Conservation (phyloP, 371 early-diverging fungal species). For the Rhizomucor pusillus region DNA sequence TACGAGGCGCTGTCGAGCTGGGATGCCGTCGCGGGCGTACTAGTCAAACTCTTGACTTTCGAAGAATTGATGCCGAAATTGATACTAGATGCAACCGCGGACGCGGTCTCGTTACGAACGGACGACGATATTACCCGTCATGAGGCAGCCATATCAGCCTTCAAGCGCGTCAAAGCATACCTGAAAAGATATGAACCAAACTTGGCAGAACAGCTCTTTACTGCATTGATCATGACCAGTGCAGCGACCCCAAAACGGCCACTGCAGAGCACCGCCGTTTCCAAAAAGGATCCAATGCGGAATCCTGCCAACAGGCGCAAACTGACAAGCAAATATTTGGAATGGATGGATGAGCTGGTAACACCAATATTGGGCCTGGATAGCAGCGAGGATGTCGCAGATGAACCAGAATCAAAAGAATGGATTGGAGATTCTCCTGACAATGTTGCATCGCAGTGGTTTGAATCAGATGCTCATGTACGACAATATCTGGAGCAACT, state of each 20-base stretch:
- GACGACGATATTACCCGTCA: constrained; percentile 21
- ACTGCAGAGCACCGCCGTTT: neutral
- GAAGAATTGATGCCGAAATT: constrained; percentile 37
- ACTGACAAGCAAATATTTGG: constrained; percentile 28
- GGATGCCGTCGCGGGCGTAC: constrained; percentile 30
- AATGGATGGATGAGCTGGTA: constrained; percentile 50
- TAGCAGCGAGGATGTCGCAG: constrained; percentile 9
- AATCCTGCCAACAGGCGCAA: constrained; percentile 38
- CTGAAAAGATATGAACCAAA: constrained; percentile 24
- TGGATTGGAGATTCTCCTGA: constrained; percentile 16
- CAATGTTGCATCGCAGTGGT: constrained; percentile 29
- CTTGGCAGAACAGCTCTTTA: constrained; percentile 25
- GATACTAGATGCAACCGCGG: constrained; percentile 33
- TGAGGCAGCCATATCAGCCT: constrained; percentile 20
- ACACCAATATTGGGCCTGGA: constrained; percentile 34
- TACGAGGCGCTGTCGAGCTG: constrained; percentile 34
- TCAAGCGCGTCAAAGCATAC: constrained; percentile 26
- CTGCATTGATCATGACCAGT: constrained; percentile 13
- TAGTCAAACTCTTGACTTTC: constrained; percentile 34
- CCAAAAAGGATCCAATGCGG: constrained; percentile 24
- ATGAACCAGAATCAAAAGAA: constrained; percentile 3
- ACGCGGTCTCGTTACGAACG: constrained; percentile 19
- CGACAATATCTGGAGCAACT: constrained; percentile 29
- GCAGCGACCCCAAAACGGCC: neutral
- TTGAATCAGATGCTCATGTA: constrained; percentile 41